Percentiles rank a stretch among this genome's conserved stretches.
Evolutionary conservation across 2,329 filamentous ascomycete genomes (phyloP).

Genomic region (Ophiocordyceps unilateralis): DNA sequence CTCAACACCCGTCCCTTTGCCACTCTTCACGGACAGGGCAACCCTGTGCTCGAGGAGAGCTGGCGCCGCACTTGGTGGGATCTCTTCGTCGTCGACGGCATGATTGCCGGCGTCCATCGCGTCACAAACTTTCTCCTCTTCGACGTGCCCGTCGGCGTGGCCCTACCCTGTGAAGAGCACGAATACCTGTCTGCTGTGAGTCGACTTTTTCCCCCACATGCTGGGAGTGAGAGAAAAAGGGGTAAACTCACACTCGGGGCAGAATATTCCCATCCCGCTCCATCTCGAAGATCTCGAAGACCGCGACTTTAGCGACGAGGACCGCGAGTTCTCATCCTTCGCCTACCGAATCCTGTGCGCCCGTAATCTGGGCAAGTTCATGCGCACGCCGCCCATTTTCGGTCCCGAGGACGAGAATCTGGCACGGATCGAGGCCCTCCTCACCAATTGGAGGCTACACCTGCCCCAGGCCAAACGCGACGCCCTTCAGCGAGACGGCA

Average conservation of each 20-base stretch:
- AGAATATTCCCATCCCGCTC: slow-evolving; percentile 41
- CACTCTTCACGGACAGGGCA: slow-evolving; percentile 40
- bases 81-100: slow-evolving; percentile 61
- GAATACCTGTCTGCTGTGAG: slow-evolving; percentile 45
- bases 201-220: slow-evolving; percentile 2
- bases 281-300: slow-evolving; percentile 64
- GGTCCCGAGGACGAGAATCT: slow-evolving; percentile 37
- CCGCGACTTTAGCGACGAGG: slow-evolving; percentile 52
- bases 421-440: slow-evolving; percentile 30
- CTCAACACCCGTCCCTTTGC: slow-evolving; percentile 58
- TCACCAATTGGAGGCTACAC: slow-evolving; percentile 64
- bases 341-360: slow-evolving; percentile 70
- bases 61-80: slow-evolving; percentile 89
- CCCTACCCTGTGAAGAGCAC: slow-evolving; percentile 68
- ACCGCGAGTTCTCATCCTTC: slow-evolving; percentile 64
- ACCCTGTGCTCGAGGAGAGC: slow-evolving; percentile 60
- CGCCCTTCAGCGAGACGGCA: slow-evolving; percentile 49
- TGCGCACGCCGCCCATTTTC: slow-evolving; percentile 36
- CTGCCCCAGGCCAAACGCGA: slow-evolving; percentile 56
- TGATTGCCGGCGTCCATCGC: slow-evolving; percentile 66
- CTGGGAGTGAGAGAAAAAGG: neutral
- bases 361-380: slow-evolving; percentile 60
- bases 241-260: neutral
- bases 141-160: slow-evolving; percentile 48
- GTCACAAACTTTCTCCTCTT: slow-evolving; percentile 54